A percentile compares a stretch with the other conserved stretches of the same genome.
Conservation (phyloP, 495 filamentous ascomycete genomes). For the Aspergillus kassunensis region DNA sequence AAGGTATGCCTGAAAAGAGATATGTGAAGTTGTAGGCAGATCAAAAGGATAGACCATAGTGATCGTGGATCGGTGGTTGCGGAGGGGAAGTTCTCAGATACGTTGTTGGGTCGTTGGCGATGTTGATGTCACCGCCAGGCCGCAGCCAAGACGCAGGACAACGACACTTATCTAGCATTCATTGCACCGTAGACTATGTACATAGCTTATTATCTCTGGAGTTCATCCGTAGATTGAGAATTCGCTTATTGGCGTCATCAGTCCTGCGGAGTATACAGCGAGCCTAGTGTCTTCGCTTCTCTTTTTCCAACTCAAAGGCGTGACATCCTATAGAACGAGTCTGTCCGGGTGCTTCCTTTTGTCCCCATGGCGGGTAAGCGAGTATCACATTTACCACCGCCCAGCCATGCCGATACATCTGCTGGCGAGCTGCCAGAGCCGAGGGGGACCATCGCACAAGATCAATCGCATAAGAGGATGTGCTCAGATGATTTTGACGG, state of each 20-base stretch:
- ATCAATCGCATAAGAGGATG: background rate
- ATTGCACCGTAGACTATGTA: background rate
- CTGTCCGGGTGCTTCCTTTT: background rate
- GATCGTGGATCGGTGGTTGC: conserved; percentile 16
- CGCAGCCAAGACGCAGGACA: conserved; percentile 14
- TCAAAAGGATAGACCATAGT: conserved; percentile 82
- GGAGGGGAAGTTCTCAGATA: conserved; percentile 3
- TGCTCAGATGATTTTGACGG: background rate
- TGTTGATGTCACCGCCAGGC: conserved; percentile 19
- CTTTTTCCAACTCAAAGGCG: too few species aligned
- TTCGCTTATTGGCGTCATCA: background rate
- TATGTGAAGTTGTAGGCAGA: conserved; percentile 78
- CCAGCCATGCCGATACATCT: background rate
- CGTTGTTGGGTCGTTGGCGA: conserved; percentile 1
- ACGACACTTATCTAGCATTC: background rate
- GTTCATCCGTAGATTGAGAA: background rate
- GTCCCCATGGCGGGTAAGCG: background rate
- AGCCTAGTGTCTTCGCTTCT: too few species aligned
- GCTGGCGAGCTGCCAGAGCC: background rate
- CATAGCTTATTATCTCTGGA: background rate
- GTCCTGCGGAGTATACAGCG: too few species aligned
- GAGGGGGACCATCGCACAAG: too few species aligned
- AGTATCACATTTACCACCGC: background rate
- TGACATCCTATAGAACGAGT: too few species aligned
- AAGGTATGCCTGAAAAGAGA: conserved; percentile 72